These are phyloP conservation scores for Candida mattraensis DNA, from an alignment of 805 yeast species.

Conservation along the genomic window DNA sequence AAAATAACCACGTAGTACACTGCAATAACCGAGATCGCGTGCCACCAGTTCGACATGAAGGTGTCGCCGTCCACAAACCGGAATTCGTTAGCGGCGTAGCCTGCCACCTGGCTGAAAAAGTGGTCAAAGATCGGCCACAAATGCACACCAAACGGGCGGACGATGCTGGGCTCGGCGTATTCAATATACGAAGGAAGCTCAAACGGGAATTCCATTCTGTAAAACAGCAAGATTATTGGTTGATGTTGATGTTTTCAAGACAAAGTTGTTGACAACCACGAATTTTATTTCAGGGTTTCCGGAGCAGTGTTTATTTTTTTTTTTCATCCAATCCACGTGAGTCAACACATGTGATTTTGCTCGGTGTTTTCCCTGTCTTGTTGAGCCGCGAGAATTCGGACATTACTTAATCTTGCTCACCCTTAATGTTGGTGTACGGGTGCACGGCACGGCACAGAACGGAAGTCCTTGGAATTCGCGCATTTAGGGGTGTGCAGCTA, in stretches of 20 bases:
- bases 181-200: constrained; percentile 26
- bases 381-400: no score
- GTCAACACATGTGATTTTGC: no score
- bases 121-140: constrained; percentile 68
- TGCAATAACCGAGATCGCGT: constrained; percentile 51
- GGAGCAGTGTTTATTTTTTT: no score
- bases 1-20: constrained; percentile 79
- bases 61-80: constrained; percentile 64
- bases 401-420: no score
- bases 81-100: constrained; percentile 66
- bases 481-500: no score
- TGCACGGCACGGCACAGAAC: no score
- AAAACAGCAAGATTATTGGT: constrained; percentile 1
- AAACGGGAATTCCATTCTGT: constrained; percentile 12
- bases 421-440: no score
- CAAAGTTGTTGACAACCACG: no score
- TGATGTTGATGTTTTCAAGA: constrained; percentile 3
- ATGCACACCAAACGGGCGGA: constrained; percentile 53
- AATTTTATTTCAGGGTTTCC: no score
- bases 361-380: no score
- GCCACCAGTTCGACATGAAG: constrained; percentile 63
- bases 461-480: no score
- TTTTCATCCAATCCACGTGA: no score
- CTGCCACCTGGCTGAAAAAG: constrained; percentile 43
- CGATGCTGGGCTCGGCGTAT: constrained; percentile 29